Percentiles rank a stretch among this genome's conserved stretches.
These are phyloP conservation scores for Periconia sp. DNA, from an alignment of 2,329 filamentous ascomycete species.

Conservation along the genomic window DNA sequence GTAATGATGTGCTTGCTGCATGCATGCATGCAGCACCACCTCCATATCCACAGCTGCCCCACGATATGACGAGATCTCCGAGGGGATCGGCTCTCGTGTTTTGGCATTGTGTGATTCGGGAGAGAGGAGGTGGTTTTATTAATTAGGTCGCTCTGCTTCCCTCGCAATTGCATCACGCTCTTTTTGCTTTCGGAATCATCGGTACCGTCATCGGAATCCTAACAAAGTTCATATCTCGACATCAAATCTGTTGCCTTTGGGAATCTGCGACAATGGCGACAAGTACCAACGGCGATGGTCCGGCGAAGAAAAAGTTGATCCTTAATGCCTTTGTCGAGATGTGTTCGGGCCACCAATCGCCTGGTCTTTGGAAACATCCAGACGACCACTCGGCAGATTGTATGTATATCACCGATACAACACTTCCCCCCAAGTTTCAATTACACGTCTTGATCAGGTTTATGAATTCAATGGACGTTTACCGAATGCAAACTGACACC, in stretches of 20 bases:
- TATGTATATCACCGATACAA: too few species aligned
- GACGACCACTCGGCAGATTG: constrained; percentile 36
- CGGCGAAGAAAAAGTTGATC: neutral
- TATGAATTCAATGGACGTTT: constrained; percentile 55
- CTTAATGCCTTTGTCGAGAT: constrained; percentile 30
- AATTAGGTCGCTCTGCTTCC: too few species aligned
- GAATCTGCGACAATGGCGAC: neutral
- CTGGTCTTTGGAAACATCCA: constrained; percentile 4
- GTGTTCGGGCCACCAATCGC: constrained; percentile 53
- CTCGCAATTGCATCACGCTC: too few species aligned
- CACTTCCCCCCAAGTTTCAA: too few species aligned
- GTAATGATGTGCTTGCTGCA: neutral
- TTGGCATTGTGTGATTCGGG: neutral
- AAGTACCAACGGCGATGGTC: neutral
- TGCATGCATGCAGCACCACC: neutral
- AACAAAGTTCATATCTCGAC: too few species aligned
- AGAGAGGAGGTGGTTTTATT: too few species aligned
- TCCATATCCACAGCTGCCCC: neutral
- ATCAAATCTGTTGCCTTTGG: neutral
- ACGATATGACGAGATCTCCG: neutral
- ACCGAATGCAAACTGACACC: too few species aligned
- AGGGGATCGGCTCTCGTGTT: neutral
- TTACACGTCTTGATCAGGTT: constrained; percentile 8
- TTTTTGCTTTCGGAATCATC: too few species aligned
- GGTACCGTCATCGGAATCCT: too few species aligned